Conservation (phyloP, 805 yeast species). For the Helenozyma baotianmanensis region DNA sequence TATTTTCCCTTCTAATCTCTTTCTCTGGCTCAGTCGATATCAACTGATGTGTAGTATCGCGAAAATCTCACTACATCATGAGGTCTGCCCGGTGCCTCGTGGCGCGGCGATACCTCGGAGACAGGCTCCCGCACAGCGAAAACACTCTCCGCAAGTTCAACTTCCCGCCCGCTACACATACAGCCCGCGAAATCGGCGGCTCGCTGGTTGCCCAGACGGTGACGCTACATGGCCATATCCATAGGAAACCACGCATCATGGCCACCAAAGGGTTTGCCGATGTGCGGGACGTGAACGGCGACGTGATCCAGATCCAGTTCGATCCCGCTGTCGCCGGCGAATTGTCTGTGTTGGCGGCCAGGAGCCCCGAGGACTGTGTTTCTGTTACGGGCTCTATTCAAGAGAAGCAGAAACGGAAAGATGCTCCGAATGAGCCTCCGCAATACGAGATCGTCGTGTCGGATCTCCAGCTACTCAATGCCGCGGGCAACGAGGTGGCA, state of each 20-base stretch:
- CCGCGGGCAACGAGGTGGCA: constrained; percentile 60
- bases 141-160: constrained; percentile 22
- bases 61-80: too few relatives aligned
- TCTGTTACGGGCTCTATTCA: constrained; percentile 55
- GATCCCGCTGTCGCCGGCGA: too few relatives aligned
- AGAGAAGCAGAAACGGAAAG: constrained; percentile 21
- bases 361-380: constrained; percentile 68
- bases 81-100: too few relatives aligned
- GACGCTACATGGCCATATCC: constrained; percentile 78
- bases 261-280: constrained; percentile 71
- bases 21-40: too few relatives aligned
- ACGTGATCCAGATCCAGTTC: constrained; percentile 49
- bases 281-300: constrained; percentile 71
- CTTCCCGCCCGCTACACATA: constrained; percentile 34
- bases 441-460: constrained; percentile 57
- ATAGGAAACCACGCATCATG: constrained; percentile 65
- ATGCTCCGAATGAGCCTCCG: too few relatives aligned
- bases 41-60: too few relatives aligned
- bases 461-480: constrained; percentile 53
- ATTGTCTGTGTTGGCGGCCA: constrained; percentile 38
- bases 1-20: too few relatives aligned
- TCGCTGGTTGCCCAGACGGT: constrained; percentile 27
- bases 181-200: constrained; percentile 12
- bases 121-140: constrained; percentile 6
- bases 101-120: too few relatives aligned